Evolutionary conservation across 345 rosid genomes (phyloP).

Genomic region (Trapa bicornis): DNA sequence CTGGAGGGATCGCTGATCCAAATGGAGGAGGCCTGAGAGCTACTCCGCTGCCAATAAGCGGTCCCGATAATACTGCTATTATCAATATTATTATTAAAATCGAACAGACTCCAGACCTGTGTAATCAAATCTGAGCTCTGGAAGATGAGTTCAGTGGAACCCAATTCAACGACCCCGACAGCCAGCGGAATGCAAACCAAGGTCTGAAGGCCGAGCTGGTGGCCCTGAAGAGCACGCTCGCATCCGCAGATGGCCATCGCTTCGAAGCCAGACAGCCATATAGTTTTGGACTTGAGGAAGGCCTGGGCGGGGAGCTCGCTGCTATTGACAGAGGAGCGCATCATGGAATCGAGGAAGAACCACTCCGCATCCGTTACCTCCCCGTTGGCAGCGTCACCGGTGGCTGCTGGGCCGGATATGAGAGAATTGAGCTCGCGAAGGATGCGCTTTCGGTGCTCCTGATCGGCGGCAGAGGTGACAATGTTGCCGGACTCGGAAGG

Average conservation of each 20-base stretch:
- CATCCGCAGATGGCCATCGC: slow-evolving; percentile 42
- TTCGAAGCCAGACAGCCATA: slow-evolving; percentile 70
- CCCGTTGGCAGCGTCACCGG: slow-evolving; percentile 51
- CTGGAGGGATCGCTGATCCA: slow-evolving; percentile 59
- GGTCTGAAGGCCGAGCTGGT: slow-evolving; percentile 66
- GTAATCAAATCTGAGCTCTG: slow-evolving; percentile 66
- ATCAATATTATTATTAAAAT: slow-evolving; percentile 22
- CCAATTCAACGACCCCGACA: slow-evolving; percentile 82
- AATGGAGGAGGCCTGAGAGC: slow-evolving; percentile 24
- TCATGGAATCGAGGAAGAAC: slow-evolving; percentile 91
- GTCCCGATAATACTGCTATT: slow-evolving; percentile 23
- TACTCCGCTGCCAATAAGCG: slow-evolving; percentile 33
- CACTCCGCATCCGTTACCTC: slow-evolving; percentile 94
- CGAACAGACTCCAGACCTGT: slow-evolving; percentile 54
- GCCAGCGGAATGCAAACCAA: slow-evolving; percentile 67
- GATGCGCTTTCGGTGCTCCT: slow-evolving; percentile 69
- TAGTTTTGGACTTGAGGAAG: slow-evolving; percentile 30
- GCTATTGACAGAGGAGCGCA: slow-evolving; percentile 57
- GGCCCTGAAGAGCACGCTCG: slow-evolving; percentile 65
- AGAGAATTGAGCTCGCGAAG: slow-evolving; percentile 70
- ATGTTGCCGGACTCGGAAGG: slow-evolving; percentile 7
- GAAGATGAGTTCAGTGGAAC: slow-evolving; percentile 57
- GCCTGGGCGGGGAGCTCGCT: slow-evolving; percentile 79
- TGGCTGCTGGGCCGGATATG: slow-evolving; percentile 44
- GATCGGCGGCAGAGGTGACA: slow-evolving; percentile 41